phyloP scores from a whole-genome alignment of 2,329 filamentous ascomycete genomes.

The Tolypocladium inflatum region DNA sequence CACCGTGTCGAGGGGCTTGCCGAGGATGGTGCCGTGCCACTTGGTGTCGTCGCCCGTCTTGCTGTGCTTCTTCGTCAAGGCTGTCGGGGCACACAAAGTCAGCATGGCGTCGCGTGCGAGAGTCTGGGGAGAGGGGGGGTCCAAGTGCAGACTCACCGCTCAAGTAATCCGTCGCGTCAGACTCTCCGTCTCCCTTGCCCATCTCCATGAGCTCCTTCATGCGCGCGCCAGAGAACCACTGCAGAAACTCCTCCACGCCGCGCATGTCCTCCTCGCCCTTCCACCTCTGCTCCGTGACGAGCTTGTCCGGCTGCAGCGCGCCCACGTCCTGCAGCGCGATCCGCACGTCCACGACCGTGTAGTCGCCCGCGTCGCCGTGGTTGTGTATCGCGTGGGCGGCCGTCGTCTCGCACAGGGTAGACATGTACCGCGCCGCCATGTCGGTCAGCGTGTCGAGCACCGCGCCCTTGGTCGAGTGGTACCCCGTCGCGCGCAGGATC shows the following conservation, averaged over 20 bases:
- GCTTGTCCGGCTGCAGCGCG: slow-evolving; percentile 58
- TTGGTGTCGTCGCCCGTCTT: slow-evolving; percentile 81
- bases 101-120: neutral
- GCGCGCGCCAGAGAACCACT: slow-evolving; percentile 65
- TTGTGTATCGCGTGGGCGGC: slow-evolving; percentile 62
- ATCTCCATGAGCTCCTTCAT: slow-evolving; percentile 76
- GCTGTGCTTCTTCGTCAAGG: slow-evolving; percentile 85
- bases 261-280: slow-evolving; percentile 64
- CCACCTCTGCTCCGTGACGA: slow-evolving; percentile 60
- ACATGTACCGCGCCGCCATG: slow-evolving; percentile 72
- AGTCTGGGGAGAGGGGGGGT: neutral
- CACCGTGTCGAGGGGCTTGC: slow-evolving; percentile 56
- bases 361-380: slow-evolving; percentile 43
- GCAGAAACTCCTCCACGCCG: slow-evolving; percentile 68
- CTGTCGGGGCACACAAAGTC: slow-evolving; percentile 25
- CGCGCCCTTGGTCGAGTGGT: slow-evolving; percentile 70
- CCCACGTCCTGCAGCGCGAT: slow-evolving; percentile 78
- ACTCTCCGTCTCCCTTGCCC: slow-evolving; percentile 60
- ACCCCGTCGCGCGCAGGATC: slow-evolving; percentile 84
- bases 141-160: slow-evolving; percentile 38
- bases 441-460: slow-evolving; percentile 86
- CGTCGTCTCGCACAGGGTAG: slow-evolving; percentile 62
- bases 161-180: slow-evolving; percentile 60
- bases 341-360: slow-evolving; percentile 62
- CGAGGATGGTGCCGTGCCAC: slow-evolving; percentile 76